Evolutionary conservation across 257 asterid genomes (phyloP), one percentile per base, ranked within the genome.

Genomic region (Vinca minor): DNA sequence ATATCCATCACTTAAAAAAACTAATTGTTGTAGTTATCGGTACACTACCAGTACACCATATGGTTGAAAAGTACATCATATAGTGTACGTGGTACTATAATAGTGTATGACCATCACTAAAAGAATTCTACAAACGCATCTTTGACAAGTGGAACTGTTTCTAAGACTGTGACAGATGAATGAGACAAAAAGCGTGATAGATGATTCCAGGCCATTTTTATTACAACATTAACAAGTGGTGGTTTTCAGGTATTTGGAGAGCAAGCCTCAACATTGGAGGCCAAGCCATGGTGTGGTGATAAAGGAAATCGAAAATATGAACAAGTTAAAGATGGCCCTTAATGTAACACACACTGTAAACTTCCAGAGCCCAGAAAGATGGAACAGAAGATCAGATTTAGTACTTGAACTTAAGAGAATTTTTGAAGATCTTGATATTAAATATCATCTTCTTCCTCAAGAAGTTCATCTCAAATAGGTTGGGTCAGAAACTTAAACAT

Each of bases 181-280:
- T n/a, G n/a, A n/a, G n/a, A n/a, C n/a, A n/a, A n/a, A n/a, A n/a
- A n/a, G n/a, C n/a, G n/a, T n/a, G n/a, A n/a, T n/a, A n/a, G n/a
- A n/a, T n/a, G n/a, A n/a, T n/a, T n/a, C n/a, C n/a, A n/a, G n/a
- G n/a, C n/a, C n/a, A n/a, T n/a, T n/a, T n/a, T n/a, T n/a, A n/a
- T n/a, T n/a, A n/a, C n/a, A n/a, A 34, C 62, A 17, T 28, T 17
- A 52, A 14, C 44, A 36, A 5, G 21, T 42, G 20, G 17, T 47
- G 17, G n/a, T 38, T 4, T 29, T 67, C 83, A 87, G 96, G 56
- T 82, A 83, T 74, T 74, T 88, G 85, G 94, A 85, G 77, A 81
- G 94, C 75, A 84, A 77, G 73, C 86, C 96, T 58, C 82, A 78
- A 28, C 72, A 74, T 4, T 85, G 96, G 96, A 77, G 73, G 53